Evolutionary conservation across 202 grass and related monocot genomes (phyloP).

Genomic region (Schoenoplectus tabernaemontani): DNA sequence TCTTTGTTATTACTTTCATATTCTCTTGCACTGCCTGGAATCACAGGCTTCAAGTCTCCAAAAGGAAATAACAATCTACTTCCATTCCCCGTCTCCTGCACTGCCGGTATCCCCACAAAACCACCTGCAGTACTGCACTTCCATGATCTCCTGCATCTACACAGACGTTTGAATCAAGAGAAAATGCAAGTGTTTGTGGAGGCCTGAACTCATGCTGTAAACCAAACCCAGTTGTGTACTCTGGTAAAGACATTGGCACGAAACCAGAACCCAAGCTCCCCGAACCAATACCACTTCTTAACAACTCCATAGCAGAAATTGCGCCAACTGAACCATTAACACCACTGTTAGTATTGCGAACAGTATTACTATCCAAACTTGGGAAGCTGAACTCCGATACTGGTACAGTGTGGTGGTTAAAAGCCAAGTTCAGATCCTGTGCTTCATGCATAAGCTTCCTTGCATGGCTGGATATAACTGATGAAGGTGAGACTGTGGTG

Average conservation of each 20-base stretch:
- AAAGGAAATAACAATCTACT: conserved; percentile 68
- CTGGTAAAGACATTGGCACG: conserved; percentile 46
- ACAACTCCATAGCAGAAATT: conserved; percentile 88
- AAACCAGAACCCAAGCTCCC: conserved; percentile 33
- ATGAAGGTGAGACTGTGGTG: not conserved
- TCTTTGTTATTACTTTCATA: conserved; percentile 25
- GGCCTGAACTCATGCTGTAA: conserved; percentile 57
- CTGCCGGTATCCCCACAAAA: conserved; percentile 30
- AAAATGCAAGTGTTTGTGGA: conserved; percentile 51
- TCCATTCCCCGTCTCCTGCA: conserved; percentile 36
- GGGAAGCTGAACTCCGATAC: conserved; percentile 58
- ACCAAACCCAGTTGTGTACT: conserved; percentile 54
- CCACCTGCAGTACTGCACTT: conserved; percentile 29
- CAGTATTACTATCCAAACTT: conserved; percentile 58
- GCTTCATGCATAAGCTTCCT: conserved; percentile 49
- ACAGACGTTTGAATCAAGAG: conserved; percentile 30
- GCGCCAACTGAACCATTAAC: conserved; percentile 33
- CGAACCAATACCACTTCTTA: conserved; percentile 60
- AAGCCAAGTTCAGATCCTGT: conserved; percentile 83
- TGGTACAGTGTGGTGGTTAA: conserved; percentile 45
- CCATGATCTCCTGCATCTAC: conserved; percentile 17
- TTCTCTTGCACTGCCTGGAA: conserved; percentile 18
- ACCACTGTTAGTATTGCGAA: conserved; percentile 30
- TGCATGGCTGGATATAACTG: conserved; percentile 34
- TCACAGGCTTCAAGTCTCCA: conserved; percentile 66